Evolutionary conservation across 495 filamentous ascomycete species (phyloP), one percentile per base, ranked within the genome.

Genomic region (Penicillium subrubescens): DNA sequence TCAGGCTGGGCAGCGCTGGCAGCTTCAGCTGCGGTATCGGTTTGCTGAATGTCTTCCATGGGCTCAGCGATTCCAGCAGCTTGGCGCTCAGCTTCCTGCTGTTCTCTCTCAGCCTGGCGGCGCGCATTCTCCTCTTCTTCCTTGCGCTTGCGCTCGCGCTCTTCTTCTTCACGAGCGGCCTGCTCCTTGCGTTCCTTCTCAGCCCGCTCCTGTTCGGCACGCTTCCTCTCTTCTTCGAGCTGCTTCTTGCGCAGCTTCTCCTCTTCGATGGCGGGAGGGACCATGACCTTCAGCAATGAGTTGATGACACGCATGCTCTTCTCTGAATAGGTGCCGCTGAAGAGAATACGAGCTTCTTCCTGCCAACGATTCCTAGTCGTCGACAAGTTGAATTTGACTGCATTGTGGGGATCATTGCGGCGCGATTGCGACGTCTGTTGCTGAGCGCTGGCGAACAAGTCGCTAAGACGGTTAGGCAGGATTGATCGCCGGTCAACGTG

Each of bases 281-380:
- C 88, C 65, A 98, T 82, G 43, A 88, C 74, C 33, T 84, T 85
- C 17, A 96, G 75, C 12, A 99, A 83, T n/a, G 87, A 84, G 68
- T 87, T 87, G 62, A 91, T 77, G 5, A 97, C 82, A 63, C 87
- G 88, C 61, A 82, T 77, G n/a, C 89, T 86, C 69, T 91, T 93
- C 34, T 96, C 93, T 8, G 84, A 70, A 57, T 89, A 84, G 23
- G 78, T 82, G 44, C 74, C 75, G 53, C 90, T 90, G 75, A 93
- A 98, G 1, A 98, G 80, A 74, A 98, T 86, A 62, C 89, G 89
- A 14, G 93, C 91, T 77, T 98, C 95, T 68, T 97, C 92, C 67
- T 90, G 88, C 94, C 96, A 99, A 50, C 95, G 88, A 44, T 82
- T 79, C 44, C 78, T 79, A 12, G 94, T 97, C 3, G 84, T 79